These are phyloP conservation scores for Suaeda aralocaspica DNA, from an alignment of 148 eudicot genomes.

Conservation along the genomic window DNA sequence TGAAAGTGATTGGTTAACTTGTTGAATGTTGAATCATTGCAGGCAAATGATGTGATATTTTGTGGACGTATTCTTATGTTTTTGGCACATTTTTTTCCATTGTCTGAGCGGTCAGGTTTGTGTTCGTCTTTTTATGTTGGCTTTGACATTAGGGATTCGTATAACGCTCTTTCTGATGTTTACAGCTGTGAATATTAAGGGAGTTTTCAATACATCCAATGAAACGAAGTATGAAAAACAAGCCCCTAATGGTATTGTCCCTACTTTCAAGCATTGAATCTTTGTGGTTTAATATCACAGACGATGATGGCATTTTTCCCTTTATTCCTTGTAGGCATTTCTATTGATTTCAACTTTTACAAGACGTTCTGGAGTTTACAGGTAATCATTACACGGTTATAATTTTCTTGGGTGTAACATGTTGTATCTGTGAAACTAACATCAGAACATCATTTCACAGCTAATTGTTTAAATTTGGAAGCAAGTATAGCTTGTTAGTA, in stretches of 20 bases:
- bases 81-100: conserved; percentile 96
- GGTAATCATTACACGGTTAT: conserved; percentile 36
- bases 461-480: too few species aligned
- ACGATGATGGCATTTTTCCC: conserved; percentile 9
- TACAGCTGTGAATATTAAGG: conserved; percentile 98
- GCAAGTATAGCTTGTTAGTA: too few species aligned
- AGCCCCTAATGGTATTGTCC: conserved; percentile 65
- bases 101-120: conserved; percentile 97
- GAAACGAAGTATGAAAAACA: conserved; percentile 93
- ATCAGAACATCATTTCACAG: too few species aligned
- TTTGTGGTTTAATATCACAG: conserved; percentile 3
- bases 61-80: conserved; percentile 98
- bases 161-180: conserved; percentile 17
- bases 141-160: conserved; percentile 1
- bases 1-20: not conserved
- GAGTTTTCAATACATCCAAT: conserved; percentile 96
- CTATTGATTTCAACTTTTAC: conserved; percentile 98
- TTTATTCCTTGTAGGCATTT: conserved; percentile 49
- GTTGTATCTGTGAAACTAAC: not conserved
- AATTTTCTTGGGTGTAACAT: conserved; percentile 11
- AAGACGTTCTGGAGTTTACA: conserved; percentile 99
- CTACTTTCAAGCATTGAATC: not conserved
- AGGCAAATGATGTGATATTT: conserved; percentile 99
- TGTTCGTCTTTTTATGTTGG: not conserved
- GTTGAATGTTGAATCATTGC: conserved; percentile 25